Evolutionary conservation across 2,329 filamentous ascomycete genomes (phyloP), one percentile per base, ranked within the genome.

Genomic region (Trichoderma koningiopsis): DNA sequence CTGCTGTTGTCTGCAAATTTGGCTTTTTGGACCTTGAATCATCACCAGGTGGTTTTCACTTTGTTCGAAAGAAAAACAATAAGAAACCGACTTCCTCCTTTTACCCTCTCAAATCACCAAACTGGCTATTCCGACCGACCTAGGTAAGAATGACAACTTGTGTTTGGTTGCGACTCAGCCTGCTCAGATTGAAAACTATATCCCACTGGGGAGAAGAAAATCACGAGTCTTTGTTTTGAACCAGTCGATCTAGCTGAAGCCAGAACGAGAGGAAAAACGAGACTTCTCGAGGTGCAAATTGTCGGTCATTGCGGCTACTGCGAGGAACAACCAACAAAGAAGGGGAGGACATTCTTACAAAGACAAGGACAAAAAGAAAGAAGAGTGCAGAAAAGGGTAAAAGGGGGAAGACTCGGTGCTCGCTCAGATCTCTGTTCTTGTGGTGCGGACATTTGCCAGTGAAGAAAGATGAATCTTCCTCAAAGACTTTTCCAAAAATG

Each of bases 101-200:
- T 24, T 69, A 70, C 70, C 68, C 70, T 35, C 13, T 35, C 72
- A 59, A 69, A 37, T 19, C 27, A 19, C n/a, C 27, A 27, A 19
- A 13, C 55, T 37, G 37, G 10, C 22, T 10, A 22, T 35, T 13
- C 35, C 35, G 33, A 31, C 31, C 35, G 16, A 49, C 60, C 35
- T 43, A 11, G 19, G 6, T 35, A 43, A 33, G 47, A 53, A 43
- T 8, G 7, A n/a, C 14, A 40, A 49, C 22, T 52, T 29, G 22
- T n/a, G 37, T 69, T 69, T 63, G 52, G 37, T 69, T 63, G 67
- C 52, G 67, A 35, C 72, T 72, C 77, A 80, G 79, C 78, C 79
- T 80, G 81, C 83, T 85, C 83, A 79, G 83, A 83, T 85, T 85
- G 83, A 85, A 85, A 85, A 85, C 83, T 85, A 85, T 82, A 73